phyloP scores from a whole-genome alignment of 225 moss, liverwort and hornwort genomes.

The Polytrichum formosum region DNA sequence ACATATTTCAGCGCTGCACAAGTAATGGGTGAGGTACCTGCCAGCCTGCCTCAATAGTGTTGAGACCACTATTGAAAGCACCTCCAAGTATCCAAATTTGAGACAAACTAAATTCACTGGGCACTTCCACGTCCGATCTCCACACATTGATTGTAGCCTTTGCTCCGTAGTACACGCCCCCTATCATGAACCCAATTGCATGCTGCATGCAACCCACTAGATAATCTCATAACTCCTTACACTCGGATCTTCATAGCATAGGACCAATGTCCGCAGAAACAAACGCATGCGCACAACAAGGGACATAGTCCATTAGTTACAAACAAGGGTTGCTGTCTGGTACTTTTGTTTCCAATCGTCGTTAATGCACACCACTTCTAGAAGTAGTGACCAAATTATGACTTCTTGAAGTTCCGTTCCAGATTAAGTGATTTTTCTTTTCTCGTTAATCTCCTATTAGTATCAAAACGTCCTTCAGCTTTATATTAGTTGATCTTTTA shows the following conservation, averaged over 20 bases:
- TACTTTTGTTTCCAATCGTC: no score
- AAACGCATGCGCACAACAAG: not conserved
- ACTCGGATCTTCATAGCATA: not conserved
- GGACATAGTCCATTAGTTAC: not conserved
- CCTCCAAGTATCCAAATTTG: slow-evolving; percentile 13
- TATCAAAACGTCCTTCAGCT: no score
- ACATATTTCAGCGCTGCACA: no score
- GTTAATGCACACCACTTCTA: no score
- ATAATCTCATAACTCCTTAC: not conserved
- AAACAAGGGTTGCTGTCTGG: no score
- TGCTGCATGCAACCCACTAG: not conserved
- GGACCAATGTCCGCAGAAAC: not conserved
- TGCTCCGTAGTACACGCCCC: slow-evolving; percentile 4
- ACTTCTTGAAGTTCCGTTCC: no score
- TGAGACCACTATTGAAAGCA: slow-evolving; percentile 1
- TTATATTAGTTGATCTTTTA: no score
- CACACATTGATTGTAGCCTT: slow-evolving; percentile 13
- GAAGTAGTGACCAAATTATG: no score
- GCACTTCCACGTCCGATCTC: slow-evolving; percentile 5
- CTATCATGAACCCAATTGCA: slow-evolving; percentile 5
- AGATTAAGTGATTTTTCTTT: no score
- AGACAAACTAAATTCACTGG: slow-evolving; percentile 13
- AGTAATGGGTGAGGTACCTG: not conserved
- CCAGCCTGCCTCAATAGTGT: slow-evolving; percentile 19
- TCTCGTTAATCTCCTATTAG: no score